Percentiles rank a stretch among this genome's conserved stretches.
These are phyloP conservation scores for Plasmopara viticola DNA, from an alignment of 352 stramenopile species.

Conservation along the genomic window DNA sequence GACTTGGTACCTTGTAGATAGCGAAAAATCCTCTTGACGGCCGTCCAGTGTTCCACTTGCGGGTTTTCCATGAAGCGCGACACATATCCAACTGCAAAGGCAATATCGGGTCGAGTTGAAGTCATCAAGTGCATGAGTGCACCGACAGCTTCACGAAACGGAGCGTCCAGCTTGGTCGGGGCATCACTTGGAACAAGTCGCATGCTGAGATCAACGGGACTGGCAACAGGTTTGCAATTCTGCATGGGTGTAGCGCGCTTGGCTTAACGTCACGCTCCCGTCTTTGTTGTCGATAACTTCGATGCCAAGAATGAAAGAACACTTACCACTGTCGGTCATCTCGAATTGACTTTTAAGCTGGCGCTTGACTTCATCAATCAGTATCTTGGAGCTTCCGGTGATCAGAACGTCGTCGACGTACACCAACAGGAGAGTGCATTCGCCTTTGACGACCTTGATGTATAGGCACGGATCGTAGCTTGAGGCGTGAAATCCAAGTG, in stretches of 20 bases:
- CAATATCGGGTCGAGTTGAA: slow-evolving; percentile 11
- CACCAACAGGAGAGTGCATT: too few species aligned
- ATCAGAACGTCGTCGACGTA: too few species aligned
- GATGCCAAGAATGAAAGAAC: neutral
- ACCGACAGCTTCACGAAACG: slow-evolving; percentile 9
- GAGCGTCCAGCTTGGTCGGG: neutral
- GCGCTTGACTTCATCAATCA: too few species aligned
- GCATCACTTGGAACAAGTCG: neutral
- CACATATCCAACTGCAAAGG: slow-evolving; percentile 8
- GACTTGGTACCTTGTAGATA: slow-evolving; percentile 14
- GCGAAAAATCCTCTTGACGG: slow-evolving; percentile 6
- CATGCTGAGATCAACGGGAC: neutral
- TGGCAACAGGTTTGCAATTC: neutral
- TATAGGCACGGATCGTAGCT: too few species aligned
- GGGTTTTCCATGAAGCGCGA: slow-evolving; percentile 17
- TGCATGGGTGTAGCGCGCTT: neutral
- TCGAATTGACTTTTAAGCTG: neutral
- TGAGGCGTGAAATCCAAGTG: too few species aligned
- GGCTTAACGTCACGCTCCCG: neutral
- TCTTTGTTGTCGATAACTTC: neutral
- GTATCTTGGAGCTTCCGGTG: too few species aligned
- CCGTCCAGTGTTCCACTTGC: slow-evolving; percentile 12
- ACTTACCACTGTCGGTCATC: neutral
- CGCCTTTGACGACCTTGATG: too few species aligned
- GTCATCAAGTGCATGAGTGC: slow-evolving; percentile 20